These are phyloP conservation scores for Globisporangium irregulare DNA, from an alignment of 352 stramenopile species.

Conservation along the genomic window DNA sequence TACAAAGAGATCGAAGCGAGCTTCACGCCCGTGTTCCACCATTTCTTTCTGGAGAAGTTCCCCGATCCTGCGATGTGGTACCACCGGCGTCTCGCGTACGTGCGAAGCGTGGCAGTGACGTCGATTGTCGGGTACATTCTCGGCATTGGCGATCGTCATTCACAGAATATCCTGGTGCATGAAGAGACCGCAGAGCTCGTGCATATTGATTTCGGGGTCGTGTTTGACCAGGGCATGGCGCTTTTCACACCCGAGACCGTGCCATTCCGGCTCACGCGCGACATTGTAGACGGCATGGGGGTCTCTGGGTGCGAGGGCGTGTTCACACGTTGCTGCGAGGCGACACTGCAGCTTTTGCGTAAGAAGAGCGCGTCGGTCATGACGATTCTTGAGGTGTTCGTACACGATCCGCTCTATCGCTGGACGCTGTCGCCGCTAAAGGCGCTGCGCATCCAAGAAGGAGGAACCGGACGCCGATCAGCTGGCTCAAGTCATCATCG, in stretches of 20 bases:
- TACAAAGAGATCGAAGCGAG: constrained; percentile 92
- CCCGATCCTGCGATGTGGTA: constrained; percentile 94
- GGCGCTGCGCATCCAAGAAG: constrained; percentile 74
- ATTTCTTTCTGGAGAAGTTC: constrained; percentile 98
- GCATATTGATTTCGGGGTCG: constrained; percentile 99
- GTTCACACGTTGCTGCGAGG: constrained; percentile 94
- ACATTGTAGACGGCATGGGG: constrained; percentile 99
- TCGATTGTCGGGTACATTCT: constrained; percentile 96
- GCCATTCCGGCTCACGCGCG: constrained; percentile 98
- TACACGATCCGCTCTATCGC: constrained; percentile 98
- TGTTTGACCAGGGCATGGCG: constrained; percentile 98
- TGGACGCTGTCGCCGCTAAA: constrained; percentile 95
- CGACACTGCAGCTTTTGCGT: constrained; percentile 89
- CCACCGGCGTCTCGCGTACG: constrained; percentile 91
- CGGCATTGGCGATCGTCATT: constrained; percentile 98
- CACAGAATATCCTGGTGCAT: constrained; percentile 98
- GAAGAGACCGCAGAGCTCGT: constrained; percentile 96
- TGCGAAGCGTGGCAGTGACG: constrained; percentile 94
- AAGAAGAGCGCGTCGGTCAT: constrained; percentile 93
- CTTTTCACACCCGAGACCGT: constrained; percentile 97
- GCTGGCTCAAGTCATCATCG: constrained; percentile 15
- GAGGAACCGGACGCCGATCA: constrained; percentile 30
- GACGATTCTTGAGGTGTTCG: constrained; percentile 98
- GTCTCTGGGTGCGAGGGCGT: constrained; percentile 94
- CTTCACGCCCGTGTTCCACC: constrained; percentile 97